phyloP scores from a whole-genome alignment of 306 rosid species.

The Gastrolobium villosum region DNA sequence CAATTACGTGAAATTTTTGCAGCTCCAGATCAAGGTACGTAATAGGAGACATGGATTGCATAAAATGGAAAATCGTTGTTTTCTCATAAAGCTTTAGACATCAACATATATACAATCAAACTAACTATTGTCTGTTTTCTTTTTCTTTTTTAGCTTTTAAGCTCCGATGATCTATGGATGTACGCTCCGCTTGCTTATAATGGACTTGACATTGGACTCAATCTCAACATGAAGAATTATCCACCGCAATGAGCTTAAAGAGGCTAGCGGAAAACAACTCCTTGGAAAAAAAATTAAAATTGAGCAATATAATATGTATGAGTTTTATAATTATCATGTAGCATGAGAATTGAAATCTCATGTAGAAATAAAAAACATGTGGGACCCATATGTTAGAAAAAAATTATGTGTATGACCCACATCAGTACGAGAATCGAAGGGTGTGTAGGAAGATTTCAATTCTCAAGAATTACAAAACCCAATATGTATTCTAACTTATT shows the following conservation, averaged over 20 bases:
- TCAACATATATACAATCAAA: background rate
- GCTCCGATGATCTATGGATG: slow-evolving; percentile 98
- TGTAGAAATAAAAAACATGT: no score
- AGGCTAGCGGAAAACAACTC: slow-evolving; percentile 19
- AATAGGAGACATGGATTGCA: slow-evolving; percentile 10
- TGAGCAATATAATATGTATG: slow-evolving; percentile 33
- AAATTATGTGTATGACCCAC: no score
- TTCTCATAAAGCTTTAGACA: background rate
- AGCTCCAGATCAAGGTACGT: slow-evolving; percentile 95
- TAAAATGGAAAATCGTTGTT: slow-evolving; percentile 1
- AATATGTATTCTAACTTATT: slow-evolving; percentile 48
- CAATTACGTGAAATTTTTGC: slow-evolving; percentile 89
- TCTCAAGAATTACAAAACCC: no score
- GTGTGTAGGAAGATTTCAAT: no score
- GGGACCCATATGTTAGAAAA: no score
- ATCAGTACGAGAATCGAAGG: no score
- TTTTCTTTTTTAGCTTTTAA: slow-evolving; percentile 66
- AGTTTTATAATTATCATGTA: no score
- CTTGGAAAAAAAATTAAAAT: slow-evolving; percentile 2
- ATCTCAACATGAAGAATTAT: slow-evolving; percentile 57
- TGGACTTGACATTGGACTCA: slow-evolving; percentile 86
- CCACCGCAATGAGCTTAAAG: slow-evolving; percentile 56
- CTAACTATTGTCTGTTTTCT: background rate
- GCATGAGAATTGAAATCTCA: no score
- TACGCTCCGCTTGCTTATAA: slow-evolving; percentile 93